phyloP scores from a whole-genome alignment of 805 yeast genomes.

The Grigorovia humatica region DNA sequence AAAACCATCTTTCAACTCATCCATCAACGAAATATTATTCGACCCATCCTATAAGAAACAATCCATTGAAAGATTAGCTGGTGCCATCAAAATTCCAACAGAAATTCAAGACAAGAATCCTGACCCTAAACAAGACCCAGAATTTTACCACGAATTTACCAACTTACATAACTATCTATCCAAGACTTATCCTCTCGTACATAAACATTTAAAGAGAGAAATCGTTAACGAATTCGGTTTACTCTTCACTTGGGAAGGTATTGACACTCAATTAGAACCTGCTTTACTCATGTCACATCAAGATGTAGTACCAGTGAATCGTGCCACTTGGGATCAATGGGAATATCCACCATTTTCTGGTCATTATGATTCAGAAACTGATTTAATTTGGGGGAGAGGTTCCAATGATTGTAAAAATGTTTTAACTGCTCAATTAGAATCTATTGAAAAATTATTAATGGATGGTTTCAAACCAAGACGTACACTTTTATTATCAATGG shows the following conservation, averaged over 20 bases:
- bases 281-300: conserved; percentile 67
- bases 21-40: conserved; percentile 19
- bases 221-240: conserved; percentile 56
- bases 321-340: conserved; percentile 53
- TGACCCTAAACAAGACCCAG: conserved; percentile 22
- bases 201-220: conserved; percentile 37
- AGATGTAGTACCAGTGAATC: conserved; percentile 74
- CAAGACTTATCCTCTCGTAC: conserved; percentile 46
- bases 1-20: conserved; percentile 15
- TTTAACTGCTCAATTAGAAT: conserved; percentile 54
- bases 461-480: conserved; percentile 49
- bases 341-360: conserved; percentile 56
- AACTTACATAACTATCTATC: conserved; percentile 45
- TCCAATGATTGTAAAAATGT: conserved; percentile 64
- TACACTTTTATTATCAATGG: conserved; percentile 54
- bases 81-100: conserved; percentile 58
- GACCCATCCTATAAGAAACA: conserved; percentile 30
- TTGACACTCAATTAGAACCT: conserved; percentile 45
- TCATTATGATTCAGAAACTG: conserved; percentile 47
- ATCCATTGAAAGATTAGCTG: conserved; percentile 38
- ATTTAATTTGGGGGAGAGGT: conserved; percentile 66
- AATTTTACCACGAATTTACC: conserved; percentile 34
- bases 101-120: conserved; percentile 46
- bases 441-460: conserved; percentile 45
- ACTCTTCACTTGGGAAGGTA: conserved; percentile 56